Evolutionary conservation across 345 rosid genomes (phyloP), one percentile per base, ranked within the genome.

Genomic region (Aquilaria sinensis): DNA sequence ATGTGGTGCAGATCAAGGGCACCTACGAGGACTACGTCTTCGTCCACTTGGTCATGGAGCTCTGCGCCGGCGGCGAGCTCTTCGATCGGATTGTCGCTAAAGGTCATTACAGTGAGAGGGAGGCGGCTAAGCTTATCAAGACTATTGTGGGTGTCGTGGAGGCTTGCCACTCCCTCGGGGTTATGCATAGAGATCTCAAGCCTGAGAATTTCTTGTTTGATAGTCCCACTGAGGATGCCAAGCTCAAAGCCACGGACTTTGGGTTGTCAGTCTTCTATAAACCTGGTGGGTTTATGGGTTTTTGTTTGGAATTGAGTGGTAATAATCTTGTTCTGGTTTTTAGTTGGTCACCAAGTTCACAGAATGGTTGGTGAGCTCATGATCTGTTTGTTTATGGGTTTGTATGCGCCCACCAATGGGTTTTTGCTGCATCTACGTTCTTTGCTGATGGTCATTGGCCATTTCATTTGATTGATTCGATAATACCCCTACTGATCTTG

Each of bases 201-300:
- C 99, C 99, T 53, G 99, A 94, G 78, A 94, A 94, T 70, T 94
- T 94, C 85, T 82, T 90, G 86, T 94, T 94, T 64, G 95, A 88
- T 74, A 77, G 69, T 34, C 65, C 81, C 37, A 65, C 54, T 58
- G 92, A 90, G 10, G 96, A 88, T 73, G 97, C 92, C 60, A 79
- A 82, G 75, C 92, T 94, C 43, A 82, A 88, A 65, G 87, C 99
- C 34, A 94, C 92, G 0, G 99, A 94, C 67, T 94, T 94, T 66
- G 97, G 99, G 9, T 77, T 94, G 65, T 94, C 96, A 57, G 76
- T 90, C 56, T 94, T 94, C 80, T 94, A 82, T 69, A 94, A 94
- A 69, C 99, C 99, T 81, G 99, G 99, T 94, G 62, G 6, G 56
- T 51, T 45, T 1, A 23, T 32, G 58, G 31, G 23, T 61, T 68